A percentile compares a stretch with the other conserved stretches of the same genome.
Evolutionary conservation across 768 basidiomycete genomes (phyloP).

Genomic region (Clitopilus passeckerianus): DNA sequence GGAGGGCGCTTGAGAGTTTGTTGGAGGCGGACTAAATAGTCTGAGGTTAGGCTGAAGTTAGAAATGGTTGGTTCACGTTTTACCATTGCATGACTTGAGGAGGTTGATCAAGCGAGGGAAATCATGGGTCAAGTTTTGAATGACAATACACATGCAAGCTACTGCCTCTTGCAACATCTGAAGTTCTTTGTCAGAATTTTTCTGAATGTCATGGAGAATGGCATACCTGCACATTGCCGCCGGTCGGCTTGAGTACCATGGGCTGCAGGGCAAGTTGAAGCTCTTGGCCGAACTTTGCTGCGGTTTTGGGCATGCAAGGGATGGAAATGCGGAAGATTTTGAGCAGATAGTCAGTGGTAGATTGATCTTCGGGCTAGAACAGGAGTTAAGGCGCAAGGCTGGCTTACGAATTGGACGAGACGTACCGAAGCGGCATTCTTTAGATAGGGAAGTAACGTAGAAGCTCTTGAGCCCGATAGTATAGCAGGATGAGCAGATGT

Average conservation of each 20-base stretch:
- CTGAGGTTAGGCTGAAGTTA: background rate
- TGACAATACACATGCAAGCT: constrained; percentile 85
- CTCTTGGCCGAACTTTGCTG: constrained; percentile 82
- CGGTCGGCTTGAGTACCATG: constrained; percentile 84
- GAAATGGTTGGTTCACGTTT: constrained; percentile 12
- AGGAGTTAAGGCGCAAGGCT: background rate
- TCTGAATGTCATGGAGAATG: background rate
- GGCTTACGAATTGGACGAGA: background rate
- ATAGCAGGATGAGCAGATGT: constrained; percentile 78
- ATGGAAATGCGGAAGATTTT: constrained; percentile 84
- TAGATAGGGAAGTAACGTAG: constrained; percentile 84
- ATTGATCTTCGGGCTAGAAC: constrained; percentile 72
- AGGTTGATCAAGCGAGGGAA: constrained; percentile 73
- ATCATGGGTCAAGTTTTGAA: constrained; percentile 84
- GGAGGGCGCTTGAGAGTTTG: constrained; percentile 44
- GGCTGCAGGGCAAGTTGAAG: constrained; percentile 78
- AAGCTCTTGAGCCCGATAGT: constrained; percentile 79
- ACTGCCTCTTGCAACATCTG: constrained; percentile 89
- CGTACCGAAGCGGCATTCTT: constrained; percentile 73
- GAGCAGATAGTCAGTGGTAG: constrained; percentile 80
- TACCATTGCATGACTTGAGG: constrained; percentile 83
- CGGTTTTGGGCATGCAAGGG: constrained; percentile 86
- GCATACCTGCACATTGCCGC: constrained; percentile 57
- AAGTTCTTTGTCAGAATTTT: constrained; percentile 1
- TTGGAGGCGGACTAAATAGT: constrained; percentile 52